Conservation (phyloP, 2,329 filamentous ascomycete genomes). For the Penicillium hordei region DNA sequence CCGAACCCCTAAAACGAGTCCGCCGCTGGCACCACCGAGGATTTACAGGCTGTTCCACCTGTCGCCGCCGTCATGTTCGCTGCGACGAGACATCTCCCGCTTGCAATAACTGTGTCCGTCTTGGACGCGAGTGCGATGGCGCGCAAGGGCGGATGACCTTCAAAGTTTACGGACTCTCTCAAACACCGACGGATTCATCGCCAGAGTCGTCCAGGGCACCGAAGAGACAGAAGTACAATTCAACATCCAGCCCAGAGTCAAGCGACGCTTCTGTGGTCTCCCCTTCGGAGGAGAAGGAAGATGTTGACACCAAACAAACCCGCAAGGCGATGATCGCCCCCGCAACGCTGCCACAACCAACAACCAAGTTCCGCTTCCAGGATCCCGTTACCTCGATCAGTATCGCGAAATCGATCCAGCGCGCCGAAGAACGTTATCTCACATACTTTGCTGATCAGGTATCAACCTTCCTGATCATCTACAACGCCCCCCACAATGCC, state of each 20-base stretch:
- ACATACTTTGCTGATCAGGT: slow-evolving; percentile 38
- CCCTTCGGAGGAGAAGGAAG: slow-evolving; percentile 10
- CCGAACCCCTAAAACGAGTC: slow-evolving; percentile 31
- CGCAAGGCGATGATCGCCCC: slow-evolving; percentile 28
- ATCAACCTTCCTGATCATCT: slow-evolving; percentile 36
- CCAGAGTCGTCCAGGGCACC: slow-evolving; percentile 16
- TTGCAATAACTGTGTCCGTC: slow-evolving; percentile 41
- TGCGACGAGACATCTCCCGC: slow-evolving; percentile 39
- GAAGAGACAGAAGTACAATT: slow-evolving; percentile 24
- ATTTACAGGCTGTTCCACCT: slow-evolving; percentile 45
- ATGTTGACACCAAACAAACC: slow-evolving; percentile 5
- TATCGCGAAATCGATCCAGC: slow-evolving; percentile 24
- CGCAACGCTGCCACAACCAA: slow-evolving; percentile 20
- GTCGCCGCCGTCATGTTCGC: slow-evolving; percentile 42
- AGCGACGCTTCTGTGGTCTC: slow-evolving; percentile 12
- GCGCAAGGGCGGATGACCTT: slow-evolving; percentile 40
- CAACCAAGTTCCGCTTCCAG: slow-evolving; percentile 29
- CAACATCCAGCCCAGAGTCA: slow-evolving; percentile 11
- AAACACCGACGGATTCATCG: slow-evolving; percentile 5
- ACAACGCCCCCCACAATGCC: slow-evolving; percentile 38
- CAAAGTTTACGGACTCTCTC: slow-evolving; percentile 38
- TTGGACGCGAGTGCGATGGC: slow-evolving; percentile 36
- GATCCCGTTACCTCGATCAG: slow-evolving; percentile 24
- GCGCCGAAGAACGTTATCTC: slow-evolving; percentile 35
- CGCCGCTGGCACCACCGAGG: slow-evolving; percentile 45